These are phyloP conservation scores for Fraxinus cuspidata DNA, from an alignment of 257 asterid species.

Conservation along the genomic window DNA sequence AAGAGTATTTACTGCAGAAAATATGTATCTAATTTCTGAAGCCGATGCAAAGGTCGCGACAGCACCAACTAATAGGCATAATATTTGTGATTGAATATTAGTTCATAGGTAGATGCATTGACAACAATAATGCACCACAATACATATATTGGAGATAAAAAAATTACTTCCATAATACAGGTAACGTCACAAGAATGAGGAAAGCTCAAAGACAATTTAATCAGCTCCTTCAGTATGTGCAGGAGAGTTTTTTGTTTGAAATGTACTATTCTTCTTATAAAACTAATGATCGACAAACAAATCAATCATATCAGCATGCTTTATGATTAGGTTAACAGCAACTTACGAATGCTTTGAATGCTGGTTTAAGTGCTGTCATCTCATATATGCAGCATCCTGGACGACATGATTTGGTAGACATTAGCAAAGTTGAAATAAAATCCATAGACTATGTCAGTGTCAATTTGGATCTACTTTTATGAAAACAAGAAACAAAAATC, in stretches of 20 bases:
- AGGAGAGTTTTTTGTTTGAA: slow-evolving; percentile 10
- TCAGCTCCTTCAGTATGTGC: slow-evolving; percentile 9
- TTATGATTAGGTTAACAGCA: slow-evolving; percentile 25
- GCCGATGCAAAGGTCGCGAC: slow-evolving; percentile 10
- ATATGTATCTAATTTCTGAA: neutral
- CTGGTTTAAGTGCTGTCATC: slow-evolving; percentile 87
- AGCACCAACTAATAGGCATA: slow-evolving; percentile 10
- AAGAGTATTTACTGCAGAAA: neutral
- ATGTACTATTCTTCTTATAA: slow-evolving; percentile 8
- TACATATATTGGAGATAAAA: slow-evolving; percentile 6
- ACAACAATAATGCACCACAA: neutral
- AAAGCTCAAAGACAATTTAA: neutral
- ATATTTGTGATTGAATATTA: slow-evolving; percentile 15
- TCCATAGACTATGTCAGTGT: neutral
- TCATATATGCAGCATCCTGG: slow-evolving; percentile 95
- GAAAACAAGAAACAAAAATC: no score
- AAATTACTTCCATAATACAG: neutral
- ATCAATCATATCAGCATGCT: slow-evolving; percentile 7
- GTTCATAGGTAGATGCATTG: slow-evolving; percentile 1
- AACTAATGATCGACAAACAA: slow-evolving; percentile 15
- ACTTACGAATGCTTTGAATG: slow-evolving; percentile 98
- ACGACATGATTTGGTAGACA: slow-evolving; percentile 25
- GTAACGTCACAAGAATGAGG: slow-evolving; percentile 2
- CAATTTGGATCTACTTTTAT: slow-evolving; percentile 13
- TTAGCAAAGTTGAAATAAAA: slow-evolving; percentile 22